A percentile compares a stretch with the other conserved stretches of the same genome.
Evolutionary conservation across 139 green algal species (phyloP).

Genomic region (Chlorella sp.): DNA sequence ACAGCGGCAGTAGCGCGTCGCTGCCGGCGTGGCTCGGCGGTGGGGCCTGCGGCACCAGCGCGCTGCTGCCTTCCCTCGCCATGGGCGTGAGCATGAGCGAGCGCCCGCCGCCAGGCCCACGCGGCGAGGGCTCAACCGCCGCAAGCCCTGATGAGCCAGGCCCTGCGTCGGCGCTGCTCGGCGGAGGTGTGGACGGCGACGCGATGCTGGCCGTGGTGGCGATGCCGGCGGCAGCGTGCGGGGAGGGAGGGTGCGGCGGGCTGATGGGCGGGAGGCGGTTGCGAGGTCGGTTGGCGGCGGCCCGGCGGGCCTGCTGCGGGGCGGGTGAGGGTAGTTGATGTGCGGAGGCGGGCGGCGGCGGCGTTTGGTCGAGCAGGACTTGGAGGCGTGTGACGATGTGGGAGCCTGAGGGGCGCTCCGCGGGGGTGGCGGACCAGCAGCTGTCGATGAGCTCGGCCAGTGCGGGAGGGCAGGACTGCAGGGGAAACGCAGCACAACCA

Average conservation of each 20-base stretch:
- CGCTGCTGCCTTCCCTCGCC: too few species aligned
- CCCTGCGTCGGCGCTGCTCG: neutral
- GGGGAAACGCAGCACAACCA: neutral
- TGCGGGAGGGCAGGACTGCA: conserved; percentile 9
- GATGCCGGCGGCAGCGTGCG: too few species aligned
- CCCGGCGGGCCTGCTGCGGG: neutral
- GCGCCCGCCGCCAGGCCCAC: too few species aligned
- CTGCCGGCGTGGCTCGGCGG: too few species aligned
- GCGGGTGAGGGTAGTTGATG: too few species aligned
- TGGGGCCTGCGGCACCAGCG: too few species aligned
- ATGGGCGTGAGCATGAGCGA: too few species aligned
- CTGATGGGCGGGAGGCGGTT: neutral
- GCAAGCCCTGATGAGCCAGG: neutral
- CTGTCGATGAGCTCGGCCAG: conserved; percentile 12
- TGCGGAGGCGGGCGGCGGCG: neutral
- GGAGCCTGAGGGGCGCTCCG: neutral
- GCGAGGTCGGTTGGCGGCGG: neutral
- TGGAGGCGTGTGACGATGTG: conserved; percentile 15
- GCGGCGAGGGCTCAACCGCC: too few species aligned
- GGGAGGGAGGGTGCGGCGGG: too few species aligned
- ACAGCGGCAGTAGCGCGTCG: too few species aligned
- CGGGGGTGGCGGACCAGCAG: conserved; percentile 18
- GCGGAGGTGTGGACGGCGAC: neutral
- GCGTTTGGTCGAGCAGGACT: neutral
- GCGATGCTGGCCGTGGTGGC: neutral